These are phyloP conservation scores for Fallopia convolvulus DNA, from an alignment of 148 eudicot genomes.

Conservation along the genomic window DNA sequence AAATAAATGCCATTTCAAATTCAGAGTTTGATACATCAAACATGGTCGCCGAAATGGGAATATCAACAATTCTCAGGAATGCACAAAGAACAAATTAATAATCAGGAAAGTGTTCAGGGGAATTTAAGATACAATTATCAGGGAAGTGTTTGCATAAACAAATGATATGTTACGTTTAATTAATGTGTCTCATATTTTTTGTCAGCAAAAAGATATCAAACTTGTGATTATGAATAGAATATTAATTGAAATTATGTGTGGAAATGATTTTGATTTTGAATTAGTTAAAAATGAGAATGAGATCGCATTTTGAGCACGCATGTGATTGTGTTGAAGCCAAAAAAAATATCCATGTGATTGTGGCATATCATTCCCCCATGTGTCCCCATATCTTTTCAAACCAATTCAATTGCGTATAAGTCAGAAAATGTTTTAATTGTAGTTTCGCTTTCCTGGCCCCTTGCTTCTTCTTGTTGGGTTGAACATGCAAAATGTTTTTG, in stretches of 20 bases:
- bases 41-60: too few species aligned
- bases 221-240: neutral
- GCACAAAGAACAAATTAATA: too few species aligned
- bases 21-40: too few species aligned
- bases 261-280: neutral
- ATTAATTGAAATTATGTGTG: neutral
- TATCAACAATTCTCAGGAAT: too few species aligned
- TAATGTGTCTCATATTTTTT: neutral
- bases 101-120: too few species aligned
- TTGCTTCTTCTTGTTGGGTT: neutral
- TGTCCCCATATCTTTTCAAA: neutral
- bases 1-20: neutral
- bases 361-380: neutral
- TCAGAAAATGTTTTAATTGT: neutral
- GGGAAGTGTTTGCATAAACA: neutral
- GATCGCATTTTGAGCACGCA: neutral
- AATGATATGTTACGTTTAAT: neutral
- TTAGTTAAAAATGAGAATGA: neutral
- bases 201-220: neutral
- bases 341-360: neutral
- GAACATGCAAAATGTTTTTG: neutral
- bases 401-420: neutral
- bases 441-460: neutral
- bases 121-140: too few species aligned
- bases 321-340: neutral